Conservation (phyloP, 176 grass and related monocot species). For the Calamus simplicifolius region DNA sequence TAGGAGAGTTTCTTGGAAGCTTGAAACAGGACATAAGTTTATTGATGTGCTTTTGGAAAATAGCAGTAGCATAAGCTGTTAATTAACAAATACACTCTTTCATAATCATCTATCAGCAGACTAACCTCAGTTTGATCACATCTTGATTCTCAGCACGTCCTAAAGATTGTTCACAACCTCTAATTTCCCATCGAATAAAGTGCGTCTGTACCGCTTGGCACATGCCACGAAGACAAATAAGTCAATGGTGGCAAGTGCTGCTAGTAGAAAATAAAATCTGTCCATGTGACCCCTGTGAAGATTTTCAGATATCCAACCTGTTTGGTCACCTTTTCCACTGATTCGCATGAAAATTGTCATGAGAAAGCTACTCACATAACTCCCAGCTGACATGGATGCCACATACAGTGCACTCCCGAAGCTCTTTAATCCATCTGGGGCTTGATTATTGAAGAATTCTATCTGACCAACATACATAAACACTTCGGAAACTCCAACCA, state of each 20-base stretch:
- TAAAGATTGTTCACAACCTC: background rate
- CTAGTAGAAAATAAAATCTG: constrained; percentile 57
- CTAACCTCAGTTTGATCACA: no score
- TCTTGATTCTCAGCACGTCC: no score
- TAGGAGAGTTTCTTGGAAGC: no score
- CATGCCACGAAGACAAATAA: constrained; percentile 27
- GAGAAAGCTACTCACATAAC: constrained; percentile 31
- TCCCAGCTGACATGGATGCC: constrained; percentile 61
- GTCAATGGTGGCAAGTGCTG: constrained; percentile 29
- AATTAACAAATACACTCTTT: no score
- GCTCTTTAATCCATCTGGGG: constrained; percentile 52
- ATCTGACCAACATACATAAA: constrained; percentile 75
- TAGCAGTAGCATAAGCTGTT: no score
- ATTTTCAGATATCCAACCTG: constrained; percentile 52
- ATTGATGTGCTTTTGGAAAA: no score
- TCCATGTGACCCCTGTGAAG: constrained; percentile 62
- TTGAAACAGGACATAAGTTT: no score
- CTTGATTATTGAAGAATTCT: constrained; percentile 65
- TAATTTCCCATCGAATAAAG: constrained; percentile 13
- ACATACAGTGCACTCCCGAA: constrained; percentile 51
- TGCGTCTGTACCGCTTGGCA: constrained; percentile 40
- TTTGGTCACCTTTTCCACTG: constrained; percentile 8
- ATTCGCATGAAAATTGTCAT: constrained; percentile 30
- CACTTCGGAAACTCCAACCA: constrained; percentile 57
- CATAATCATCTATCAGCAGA: no score